Base-by-base conservation (phyloP, 306 rosid genomes). In the Quercus wislizeni region DNA sequence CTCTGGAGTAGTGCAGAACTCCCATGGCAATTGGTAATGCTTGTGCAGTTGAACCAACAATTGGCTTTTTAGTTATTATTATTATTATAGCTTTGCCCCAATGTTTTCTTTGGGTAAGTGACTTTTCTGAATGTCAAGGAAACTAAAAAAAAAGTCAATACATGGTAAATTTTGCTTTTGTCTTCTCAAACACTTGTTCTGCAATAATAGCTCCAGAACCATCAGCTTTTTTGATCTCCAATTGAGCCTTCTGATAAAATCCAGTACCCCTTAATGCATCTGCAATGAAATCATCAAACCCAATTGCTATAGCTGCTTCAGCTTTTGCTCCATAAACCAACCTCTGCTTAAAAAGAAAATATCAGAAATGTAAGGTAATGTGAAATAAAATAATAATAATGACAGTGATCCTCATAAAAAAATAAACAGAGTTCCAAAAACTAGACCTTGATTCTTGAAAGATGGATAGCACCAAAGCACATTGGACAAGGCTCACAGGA, bases 401-500 rank as follows among this genome's bases (percentile, higher is more conserved):
- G 41, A 46, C 7, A 23, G 33, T 71, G 59, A 76, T 20, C 14
- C n/a, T 23, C 18, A 74, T 20, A 30, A 82, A 12, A 71, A 70
- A 62, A 55, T 25, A 49, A 19, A 28, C 59, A 72, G 33, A 23
- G 68, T 55, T 55, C 75, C 9, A 8, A 49, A 30, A 70, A 77
- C 55, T 35, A 69, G 57, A 89, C 97, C 98, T 92, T 94, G 49
- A 94, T 80, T 83, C 96, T 87, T 74, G 98, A 92, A 75, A 94
- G 92, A 76, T 89, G 92, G 80, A 94, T 92, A 19, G 98, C 98
- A 19, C 97, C 97, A 35, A 94, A 94, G 85, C 98, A 94, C 98
- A 91, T 94, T 43, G 98, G 97, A 84, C 98, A 94, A 78, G 98
- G 97, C 84, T 94, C 98, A 71, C 98, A 94, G 33, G 97, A 94